These are phyloP conservation scores for Sinapis alba DNA, from an alignment of 441 rosid genomes.

Conservation along the genomic window DNA sequence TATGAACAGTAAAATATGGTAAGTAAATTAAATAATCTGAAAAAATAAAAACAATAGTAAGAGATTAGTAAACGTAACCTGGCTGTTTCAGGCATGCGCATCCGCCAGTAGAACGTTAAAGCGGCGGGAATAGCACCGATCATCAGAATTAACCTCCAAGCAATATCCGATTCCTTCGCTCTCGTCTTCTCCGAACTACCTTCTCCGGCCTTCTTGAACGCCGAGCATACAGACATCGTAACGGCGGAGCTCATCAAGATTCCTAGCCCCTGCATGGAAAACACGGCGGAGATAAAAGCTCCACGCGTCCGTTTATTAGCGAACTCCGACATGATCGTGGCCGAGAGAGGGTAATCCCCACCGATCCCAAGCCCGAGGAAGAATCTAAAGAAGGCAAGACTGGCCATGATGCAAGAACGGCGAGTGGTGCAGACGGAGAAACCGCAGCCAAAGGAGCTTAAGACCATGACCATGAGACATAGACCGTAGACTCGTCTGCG, in stretches of 20 bases:
- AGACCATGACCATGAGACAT: conserved; percentile 56
- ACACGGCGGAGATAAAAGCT: conserved; percentile 64
- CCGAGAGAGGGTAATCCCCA: conserved; percentile 73
- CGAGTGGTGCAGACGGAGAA: conserved; percentile 64
- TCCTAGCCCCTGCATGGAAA: conserved; percentile 76
- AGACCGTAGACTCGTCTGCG: conserved; percentile 68
- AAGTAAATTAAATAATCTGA: too few relatives aligned
- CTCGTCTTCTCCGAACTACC: not conserved
- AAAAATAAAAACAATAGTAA: not conserved
- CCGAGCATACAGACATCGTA: conserved; percentile 50
- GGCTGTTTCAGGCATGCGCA: conserved; percentile 88
- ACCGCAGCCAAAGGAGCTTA: conserved; percentile 62
- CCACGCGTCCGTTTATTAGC: conserved; percentile 72
- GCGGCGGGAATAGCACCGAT: conserved; percentile 79
- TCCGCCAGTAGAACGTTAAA: conserved; percentile 71
- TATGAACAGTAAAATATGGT: too few relatives aligned
- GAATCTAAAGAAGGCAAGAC: conserved; percentile 55
- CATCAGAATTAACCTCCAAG: conserved; percentile 60
- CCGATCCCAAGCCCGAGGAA: conserved; percentile 69
- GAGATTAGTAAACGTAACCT: conserved; percentile 41
- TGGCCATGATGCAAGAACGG: conserved; percentile 44
- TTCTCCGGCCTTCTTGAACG: conserved; percentile 37
- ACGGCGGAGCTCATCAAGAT: conserved; percentile 55
- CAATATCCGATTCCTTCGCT: conserved; percentile 50
- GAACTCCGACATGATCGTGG: conserved; percentile 81